Evolutionary conservation across 208 protist genomes (phyloP).

Genomic region (Trichomonas gallinae): DNA sequence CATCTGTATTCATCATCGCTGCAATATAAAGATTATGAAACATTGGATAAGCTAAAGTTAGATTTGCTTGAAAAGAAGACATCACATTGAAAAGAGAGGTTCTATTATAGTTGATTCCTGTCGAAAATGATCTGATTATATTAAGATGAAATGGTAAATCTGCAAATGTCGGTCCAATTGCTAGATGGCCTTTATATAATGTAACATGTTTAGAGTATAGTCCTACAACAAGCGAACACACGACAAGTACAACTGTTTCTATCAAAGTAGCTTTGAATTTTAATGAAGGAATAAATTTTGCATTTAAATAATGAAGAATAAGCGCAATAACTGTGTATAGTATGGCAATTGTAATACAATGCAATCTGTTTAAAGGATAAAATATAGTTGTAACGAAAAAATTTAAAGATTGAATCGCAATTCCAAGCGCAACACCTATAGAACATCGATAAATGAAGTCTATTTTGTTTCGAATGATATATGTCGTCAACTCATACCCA

Average conservation of each 20-base stretch:
- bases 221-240: background rate
- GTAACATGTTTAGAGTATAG: background rate
- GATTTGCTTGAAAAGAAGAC: background rate
- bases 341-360: background rate
- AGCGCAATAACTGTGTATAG: background rate
- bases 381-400: background rate
- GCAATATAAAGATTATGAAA: background rate
- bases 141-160: conserved; percentile 11
- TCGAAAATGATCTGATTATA: background rate
- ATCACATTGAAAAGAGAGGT: background rate
- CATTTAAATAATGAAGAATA: background rate
- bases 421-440: background rate
- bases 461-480: background rate
- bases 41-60: background rate
- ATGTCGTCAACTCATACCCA: conserved; percentile 3
- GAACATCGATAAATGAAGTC: background rate
- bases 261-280: background rate
- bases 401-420: background rate
- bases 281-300: background rate
- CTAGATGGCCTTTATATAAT: background rate
- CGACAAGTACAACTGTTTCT: background rate
- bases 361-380: background rate
- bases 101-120: background rate
- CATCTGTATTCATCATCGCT: background rate
- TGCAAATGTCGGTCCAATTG: background rate